phyloP scores from a whole-genome alignment of 495 filamentous ascomycete genomes.

The Penicillium argentinense region DNA sequence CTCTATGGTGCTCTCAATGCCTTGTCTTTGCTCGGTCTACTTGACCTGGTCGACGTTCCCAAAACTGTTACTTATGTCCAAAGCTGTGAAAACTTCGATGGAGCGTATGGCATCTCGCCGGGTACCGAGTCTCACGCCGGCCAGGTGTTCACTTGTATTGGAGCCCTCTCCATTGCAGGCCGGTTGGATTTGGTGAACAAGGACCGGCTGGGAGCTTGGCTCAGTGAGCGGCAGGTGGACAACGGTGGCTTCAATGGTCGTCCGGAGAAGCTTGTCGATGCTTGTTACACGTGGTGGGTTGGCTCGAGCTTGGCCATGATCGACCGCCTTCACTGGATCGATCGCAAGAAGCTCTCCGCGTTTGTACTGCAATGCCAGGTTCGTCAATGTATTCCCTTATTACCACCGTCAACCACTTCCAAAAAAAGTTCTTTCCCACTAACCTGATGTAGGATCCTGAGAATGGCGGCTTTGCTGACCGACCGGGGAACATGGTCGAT shows the following conservation, averaged over 20 bases:
- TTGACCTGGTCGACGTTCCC: constrained; percentile 70
- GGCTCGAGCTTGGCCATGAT: constrained; percentile 86
- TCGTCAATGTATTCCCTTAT: constrained; percentile 14
- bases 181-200: constrained; percentile 79
- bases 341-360: constrained; percentile 67
- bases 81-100: constrained; percentile 86
- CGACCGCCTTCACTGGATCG: constrained; percentile 85
- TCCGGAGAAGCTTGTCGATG: constrained; percentile 94
- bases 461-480: constrained; percentile 81
- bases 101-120: constrained; percentile 84
- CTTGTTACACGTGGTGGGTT: constrained; percentile 99
- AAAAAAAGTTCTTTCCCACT: too few relatives aligned
- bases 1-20: constrained; percentile 85
- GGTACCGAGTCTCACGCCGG: constrained; percentile 91
- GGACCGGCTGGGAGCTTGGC: constrained; percentile 81
- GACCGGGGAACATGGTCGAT: constrained; percentile 92
- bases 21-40: constrained; percentile 72
- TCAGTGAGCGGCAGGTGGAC: constrained; percentile 87
- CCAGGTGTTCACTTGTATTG: constrained; percentile 95
- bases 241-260: constrained; percentile 90
- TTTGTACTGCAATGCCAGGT: constrained; percentile 87
- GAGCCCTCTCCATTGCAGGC: constrained; percentile 77
- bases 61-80: constrained; percentile 77
- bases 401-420: too few relatives aligned
- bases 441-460: constrained; percentile 64